Conservation (phyloP, 306 rosid genomes). For the Castanea crenata region DNA sequence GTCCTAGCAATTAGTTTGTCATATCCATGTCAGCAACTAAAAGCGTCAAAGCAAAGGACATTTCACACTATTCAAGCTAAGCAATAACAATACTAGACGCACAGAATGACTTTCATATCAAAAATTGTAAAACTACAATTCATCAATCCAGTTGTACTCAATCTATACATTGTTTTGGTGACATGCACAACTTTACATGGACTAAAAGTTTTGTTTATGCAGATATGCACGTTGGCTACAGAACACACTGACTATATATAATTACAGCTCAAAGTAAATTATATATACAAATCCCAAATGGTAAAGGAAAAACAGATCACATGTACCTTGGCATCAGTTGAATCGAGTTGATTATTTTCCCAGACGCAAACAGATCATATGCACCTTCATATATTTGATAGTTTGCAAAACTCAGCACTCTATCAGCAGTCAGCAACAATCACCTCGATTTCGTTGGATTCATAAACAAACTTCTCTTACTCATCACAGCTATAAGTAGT, state of each 20-base stretch:
- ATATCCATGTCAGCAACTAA: not conserved
- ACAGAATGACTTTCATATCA: too few species aligned
- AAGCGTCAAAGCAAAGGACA: not conserved
- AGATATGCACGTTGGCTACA: not conserved
- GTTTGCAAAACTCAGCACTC: too few species aligned
- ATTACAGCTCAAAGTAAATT: not conserved
- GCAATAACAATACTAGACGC: too few species aligned
- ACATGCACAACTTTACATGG: not conserved
- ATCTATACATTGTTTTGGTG: not conserved
- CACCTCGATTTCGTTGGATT: too few species aligned
- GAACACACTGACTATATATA: not conserved
- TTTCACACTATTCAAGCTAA: not conserved
- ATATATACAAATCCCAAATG: not conserved
- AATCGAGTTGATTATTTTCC: slow-evolving; percentile 95
- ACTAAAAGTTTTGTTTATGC: not conserved
- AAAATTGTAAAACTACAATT: too few species aligned
- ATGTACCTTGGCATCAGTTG: slow-evolving; percentile 89
- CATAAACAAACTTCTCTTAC: too few species aligned
- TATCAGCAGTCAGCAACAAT: too few species aligned
- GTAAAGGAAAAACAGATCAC: slow-evolving; percentile 45
- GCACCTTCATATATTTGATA: too few species aligned
- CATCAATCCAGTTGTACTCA: not conserved
- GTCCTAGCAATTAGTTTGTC: not conserved
- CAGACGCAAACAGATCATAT: slow-evolving; percentile 35
- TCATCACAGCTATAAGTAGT: too few species aligned